Percentiles rank a stretch among this genome's conserved stretches.
Conservation (phyloP, 768 basidiomycete species). For the Tylopilus subfusipes region DNA sequence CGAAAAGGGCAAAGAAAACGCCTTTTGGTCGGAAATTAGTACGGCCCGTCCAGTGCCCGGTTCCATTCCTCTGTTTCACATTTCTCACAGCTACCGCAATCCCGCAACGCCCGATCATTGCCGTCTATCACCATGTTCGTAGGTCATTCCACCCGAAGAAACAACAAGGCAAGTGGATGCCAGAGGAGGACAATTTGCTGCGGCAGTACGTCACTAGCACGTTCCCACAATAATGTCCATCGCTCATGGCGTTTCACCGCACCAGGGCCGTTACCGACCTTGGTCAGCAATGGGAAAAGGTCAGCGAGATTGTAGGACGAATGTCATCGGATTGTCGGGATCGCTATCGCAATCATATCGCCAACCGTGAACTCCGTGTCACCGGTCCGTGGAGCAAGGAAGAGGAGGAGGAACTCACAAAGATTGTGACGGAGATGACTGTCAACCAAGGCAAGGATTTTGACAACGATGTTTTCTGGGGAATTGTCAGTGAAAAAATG, state of each 20-base stretch:
- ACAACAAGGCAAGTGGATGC: conserved; percentile 66
- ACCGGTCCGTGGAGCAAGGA: conserved; percentile 74
- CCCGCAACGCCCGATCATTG: conserved; percentile 73
- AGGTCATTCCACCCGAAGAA: conserved; percentile 66
- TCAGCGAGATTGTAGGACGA: conserved; percentile 66
- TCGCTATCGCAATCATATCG: conserved; percentile 80
- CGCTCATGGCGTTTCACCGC: conserved; percentile 4
- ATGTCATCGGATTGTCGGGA: conserved; percentile 82
- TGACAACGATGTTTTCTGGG: conserved; percentile 84
- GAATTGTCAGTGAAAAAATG: conserved; percentile 72
- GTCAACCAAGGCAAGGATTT: conserved; percentile 65
- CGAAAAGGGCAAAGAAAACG: conserved; percentile 55
- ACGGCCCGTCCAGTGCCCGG: conserved; percentile 30
- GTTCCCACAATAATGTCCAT: neutral
- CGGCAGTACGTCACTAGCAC: conserved; percentile 46
- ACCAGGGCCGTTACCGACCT: conserved; percentile 62
- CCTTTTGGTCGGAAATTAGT: conserved; percentile 84
- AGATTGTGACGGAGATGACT: conserved; percentile 74
- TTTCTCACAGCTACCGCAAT: conserved; percentile 55
- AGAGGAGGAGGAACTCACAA: conserved; percentile 71
- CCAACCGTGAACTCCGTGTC: conserved; percentile 59
- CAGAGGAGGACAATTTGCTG: conserved; percentile 61
- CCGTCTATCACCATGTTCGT: conserved; percentile 80
- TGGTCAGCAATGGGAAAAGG: conserved; percentile 81
- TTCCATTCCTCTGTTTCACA: conserved; percentile 5